Conservation (phyloP, 2,329 filamentous ascomycete species). For the Hymenoscyphus repandus region DNA sequence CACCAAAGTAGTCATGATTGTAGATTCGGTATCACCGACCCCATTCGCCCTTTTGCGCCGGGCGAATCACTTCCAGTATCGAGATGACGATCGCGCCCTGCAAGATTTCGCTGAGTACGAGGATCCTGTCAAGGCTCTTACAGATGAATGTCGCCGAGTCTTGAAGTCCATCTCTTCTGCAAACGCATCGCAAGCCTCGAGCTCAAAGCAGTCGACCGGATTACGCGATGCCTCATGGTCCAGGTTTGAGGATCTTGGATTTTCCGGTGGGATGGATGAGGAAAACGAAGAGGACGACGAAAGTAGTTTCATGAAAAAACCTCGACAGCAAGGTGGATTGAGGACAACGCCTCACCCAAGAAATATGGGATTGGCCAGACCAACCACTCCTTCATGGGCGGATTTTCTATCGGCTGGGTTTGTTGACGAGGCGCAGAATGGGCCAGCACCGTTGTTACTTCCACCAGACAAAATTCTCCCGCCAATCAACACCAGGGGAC, state of each 20-base stretch:
- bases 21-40: slow-evolving; percentile 89
- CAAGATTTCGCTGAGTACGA: slow-evolving; percentile 84
- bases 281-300: slow-evolving; percentile 57
- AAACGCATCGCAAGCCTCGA: slow-evolving; percentile 77
- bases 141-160: slow-evolving; percentile 90
- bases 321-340: slow-evolving; percentile 46
- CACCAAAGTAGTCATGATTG: slow-evolving; percentile 92
- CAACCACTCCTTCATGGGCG: slow-evolving; percentile 96
- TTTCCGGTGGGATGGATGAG: slow-evolving; percentile 69
- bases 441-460: slow-evolving; percentile 65
- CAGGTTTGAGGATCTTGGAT: slow-evolving; percentile 91
- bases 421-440: slow-evolving; percentile 64
- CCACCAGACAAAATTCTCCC: slow-evolving; percentile 89
- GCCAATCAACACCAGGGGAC: slow-evolving; percentile 72
- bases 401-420: slow-evolving; percentile 96
- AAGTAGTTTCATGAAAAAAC: slow-evolving; percentile 29
- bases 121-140: slow-evolving; percentile 81
- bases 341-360: slow-evolving; percentile 63
- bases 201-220: slow-evolving; percentile 64
- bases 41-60: slow-evolving; percentile 86
- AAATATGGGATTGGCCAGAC: slow-evolving; percentile 60
- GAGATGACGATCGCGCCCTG: slow-evolving; percentile 79
- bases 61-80: slow-evolving; percentile 92
- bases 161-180: slow-evolving; percentile 80
- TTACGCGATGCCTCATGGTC: slow-evolving; percentile 90